Evolutionary conservation across 1,284 basidiomycete genomes (phyloP).

Genomic region (Rhodotorula sp.): DNA sequence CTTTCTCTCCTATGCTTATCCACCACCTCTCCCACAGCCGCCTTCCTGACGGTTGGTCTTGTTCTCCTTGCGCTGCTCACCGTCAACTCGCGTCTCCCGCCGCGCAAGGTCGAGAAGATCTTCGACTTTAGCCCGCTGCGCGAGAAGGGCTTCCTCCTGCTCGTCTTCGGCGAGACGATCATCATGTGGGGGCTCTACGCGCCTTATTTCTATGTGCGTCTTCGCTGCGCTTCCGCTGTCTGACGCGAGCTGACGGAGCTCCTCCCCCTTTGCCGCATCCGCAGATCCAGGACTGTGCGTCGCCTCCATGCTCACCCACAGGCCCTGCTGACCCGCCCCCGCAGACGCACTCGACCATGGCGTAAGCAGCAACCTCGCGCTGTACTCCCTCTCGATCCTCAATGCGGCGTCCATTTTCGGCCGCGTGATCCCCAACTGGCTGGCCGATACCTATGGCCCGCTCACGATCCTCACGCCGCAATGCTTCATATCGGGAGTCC

Average conservation of each 20-base stretch:
- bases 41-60: constrained; percentile 39
- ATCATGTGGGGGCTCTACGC: constrained; percentile 43
- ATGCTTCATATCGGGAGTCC: constrained; percentile 36
- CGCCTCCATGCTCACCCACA: constrained; percentile 24
- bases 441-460: constrained; percentile 45
- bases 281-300: constrained; percentile 8
- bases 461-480: constrained; percentile 43
- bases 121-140: constrained; percentile 36
- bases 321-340: constrained; percentile 27
- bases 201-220: constrained; percentile 40
- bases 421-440: constrained; percentile 28
- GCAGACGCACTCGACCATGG: constrained; percentile 43
- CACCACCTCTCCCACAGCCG: constrained; percentile 14
- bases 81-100: constrained; percentile 40
- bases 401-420: constrained; percentile 45
- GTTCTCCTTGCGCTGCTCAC: constrained; percentile 36
- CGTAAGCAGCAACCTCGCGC: constrained; percentile 41
- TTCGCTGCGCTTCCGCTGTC: no score
- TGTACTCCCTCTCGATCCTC: constrained; percentile 44
- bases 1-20: no score
- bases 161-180: constrained; percentile 42
- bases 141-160: constrained; percentile 43
- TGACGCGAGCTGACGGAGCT: no score
- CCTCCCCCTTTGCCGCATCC: neutral
- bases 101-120: constrained; percentile 37